Evolutionary conservation across 768 basidiomycete species (phyloP).

Genomic region (Vishniacozyma victoriae): DNA sequence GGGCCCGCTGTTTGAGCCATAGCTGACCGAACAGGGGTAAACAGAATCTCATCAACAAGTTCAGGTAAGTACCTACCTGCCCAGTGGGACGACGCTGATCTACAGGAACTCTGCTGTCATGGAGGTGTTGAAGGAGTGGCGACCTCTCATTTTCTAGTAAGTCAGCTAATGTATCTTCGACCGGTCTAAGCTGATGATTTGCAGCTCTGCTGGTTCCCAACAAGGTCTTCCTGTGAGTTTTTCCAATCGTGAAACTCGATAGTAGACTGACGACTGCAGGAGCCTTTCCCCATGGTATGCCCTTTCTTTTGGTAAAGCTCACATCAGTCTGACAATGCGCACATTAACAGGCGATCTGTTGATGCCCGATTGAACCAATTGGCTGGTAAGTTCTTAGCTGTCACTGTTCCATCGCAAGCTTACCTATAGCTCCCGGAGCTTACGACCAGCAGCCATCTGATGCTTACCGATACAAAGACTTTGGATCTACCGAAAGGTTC

Average conservation of each 20-base stretch:
- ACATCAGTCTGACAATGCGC: slow-evolving; percentile 16
- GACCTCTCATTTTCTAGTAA: slow-evolving; percentile 42
- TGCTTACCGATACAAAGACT: too few relatives aligned
- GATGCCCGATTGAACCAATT: slow-evolving; percentile 7
- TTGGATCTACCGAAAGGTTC: too few relatives aligned
- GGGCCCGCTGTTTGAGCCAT: neutral
- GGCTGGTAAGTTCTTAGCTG: slow-evolving; percentile 8
- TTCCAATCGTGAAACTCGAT: neutral
- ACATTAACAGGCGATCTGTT: slow-evolving; percentile 6
- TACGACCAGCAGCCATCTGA: too few relatives aligned
- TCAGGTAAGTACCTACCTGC: slow-evolving; percentile 23
- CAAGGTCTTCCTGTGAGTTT: slow-evolving; percentile 24
- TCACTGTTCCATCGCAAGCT: too few relatives aligned
- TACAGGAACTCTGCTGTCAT: slow-evolving; percentile 41
- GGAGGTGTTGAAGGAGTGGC: slow-evolving; percentile 37
- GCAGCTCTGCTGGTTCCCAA: slow-evolving; percentile 28
- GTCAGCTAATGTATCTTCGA: neutral
- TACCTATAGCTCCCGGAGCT: too few relatives aligned
- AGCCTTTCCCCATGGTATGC: slow-evolving; percentile 33
- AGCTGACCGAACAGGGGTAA: slow-evolving; percentile 24
- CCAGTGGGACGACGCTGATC: neutral
- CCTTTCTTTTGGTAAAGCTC: neutral
- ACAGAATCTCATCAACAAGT: slow-evolving; percentile 39
- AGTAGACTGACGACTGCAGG: slow-evolving; percentile 11
- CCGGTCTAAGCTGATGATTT: neutral